Evolutionary conservation across 306 rosid genomes (phyloP).

Genomic region (Sphenostylis stenocarpa): DNA sequence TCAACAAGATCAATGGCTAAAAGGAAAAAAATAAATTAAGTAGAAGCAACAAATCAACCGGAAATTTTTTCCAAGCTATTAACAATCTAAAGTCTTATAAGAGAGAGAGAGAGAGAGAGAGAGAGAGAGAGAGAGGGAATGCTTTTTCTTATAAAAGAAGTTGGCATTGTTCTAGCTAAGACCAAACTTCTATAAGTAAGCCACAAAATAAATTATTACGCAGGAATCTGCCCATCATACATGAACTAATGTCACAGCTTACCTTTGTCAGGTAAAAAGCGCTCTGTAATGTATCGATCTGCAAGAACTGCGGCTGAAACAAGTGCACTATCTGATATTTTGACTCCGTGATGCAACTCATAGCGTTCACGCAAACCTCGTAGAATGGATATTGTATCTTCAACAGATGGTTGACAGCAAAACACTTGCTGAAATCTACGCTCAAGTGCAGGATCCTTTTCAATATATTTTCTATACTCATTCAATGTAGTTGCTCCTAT

Average conservation of each 20-base stretch:
- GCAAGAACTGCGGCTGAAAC: constrained; percentile 96
- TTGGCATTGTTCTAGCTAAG: not conserved
- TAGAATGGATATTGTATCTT: constrained; percentile 91
- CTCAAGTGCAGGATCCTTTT: constrained; percentile 97
- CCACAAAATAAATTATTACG: not conserved
- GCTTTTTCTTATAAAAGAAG: not conserved
- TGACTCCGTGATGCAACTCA: constrained; percentile 98
- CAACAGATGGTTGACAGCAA: constrained; percentile 91
- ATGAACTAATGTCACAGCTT: constrained; percentile 1
- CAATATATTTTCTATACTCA: constrained; percentile 90
- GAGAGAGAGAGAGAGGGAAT: no score
- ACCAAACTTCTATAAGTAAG: not conserved
- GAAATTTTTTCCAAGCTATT: not conserved
- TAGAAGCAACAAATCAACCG: constrained; percentile 15
- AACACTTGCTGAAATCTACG: constrained; percentile 97
- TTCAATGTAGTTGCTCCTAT: constrained; percentile 95
- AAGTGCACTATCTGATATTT: constrained; percentile 94
- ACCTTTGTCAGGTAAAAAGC: constrained; percentile 98
- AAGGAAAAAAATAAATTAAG: constrained; percentile 31
- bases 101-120: no score
- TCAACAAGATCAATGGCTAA: constrained; percentile 98
- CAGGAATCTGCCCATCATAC: not conserved
- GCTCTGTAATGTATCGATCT: constrained; percentile 83
- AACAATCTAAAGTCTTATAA: not conserved
- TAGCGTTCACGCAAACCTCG: constrained; percentile 97